phyloP scores from a whole-genome alignment of 441 rosid species.

The Pelargonium citronellum region DNA sequence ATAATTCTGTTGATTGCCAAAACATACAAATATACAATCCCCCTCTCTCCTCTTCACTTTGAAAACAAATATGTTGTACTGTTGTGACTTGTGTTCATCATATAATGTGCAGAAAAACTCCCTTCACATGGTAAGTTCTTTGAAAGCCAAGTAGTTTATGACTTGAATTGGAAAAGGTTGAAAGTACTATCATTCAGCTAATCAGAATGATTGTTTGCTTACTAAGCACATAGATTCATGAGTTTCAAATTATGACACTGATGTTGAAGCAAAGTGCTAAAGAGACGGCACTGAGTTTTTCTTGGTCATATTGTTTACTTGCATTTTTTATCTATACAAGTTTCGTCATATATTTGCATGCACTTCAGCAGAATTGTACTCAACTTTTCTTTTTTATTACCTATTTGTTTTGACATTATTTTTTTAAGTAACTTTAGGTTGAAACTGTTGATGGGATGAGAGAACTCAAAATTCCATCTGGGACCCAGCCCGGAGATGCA shows the following conservation, averaged over 20 bases:
- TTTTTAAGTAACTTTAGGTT: slow-evolving; percentile 48
- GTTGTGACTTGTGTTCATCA: neutral
- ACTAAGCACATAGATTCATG: neutral
- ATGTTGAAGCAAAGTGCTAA: neutral
- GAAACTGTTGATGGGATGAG: slow-evolving; percentile 75
- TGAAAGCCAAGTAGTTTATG: neutral
- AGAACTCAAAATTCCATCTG: slow-evolving; percentile 69
- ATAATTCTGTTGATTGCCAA: too few species aligned
- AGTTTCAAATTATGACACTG: neutral
- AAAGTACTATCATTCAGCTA: neutral
- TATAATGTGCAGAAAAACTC: neutral
- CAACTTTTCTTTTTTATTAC: neutral
- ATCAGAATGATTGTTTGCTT: neutral
- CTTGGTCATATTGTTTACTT: neutral
- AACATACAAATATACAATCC: too few species aligned
- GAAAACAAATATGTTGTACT: neutral
- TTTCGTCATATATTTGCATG: neutral
- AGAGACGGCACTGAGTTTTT: neutral
- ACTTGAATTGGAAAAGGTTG: neutral
- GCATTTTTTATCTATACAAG: neutral
- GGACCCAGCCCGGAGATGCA: slow-evolving; percentile 78
- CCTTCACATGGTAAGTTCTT: neutral
- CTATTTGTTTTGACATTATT: slow-evolving; percentile 15
- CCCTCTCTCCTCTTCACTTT: neutral
- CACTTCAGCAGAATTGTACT: neutral